Evolutionary conservation across 768 basidiomycete species (phyloP).

Genomic region (Hygrocybe punicea): DNA sequence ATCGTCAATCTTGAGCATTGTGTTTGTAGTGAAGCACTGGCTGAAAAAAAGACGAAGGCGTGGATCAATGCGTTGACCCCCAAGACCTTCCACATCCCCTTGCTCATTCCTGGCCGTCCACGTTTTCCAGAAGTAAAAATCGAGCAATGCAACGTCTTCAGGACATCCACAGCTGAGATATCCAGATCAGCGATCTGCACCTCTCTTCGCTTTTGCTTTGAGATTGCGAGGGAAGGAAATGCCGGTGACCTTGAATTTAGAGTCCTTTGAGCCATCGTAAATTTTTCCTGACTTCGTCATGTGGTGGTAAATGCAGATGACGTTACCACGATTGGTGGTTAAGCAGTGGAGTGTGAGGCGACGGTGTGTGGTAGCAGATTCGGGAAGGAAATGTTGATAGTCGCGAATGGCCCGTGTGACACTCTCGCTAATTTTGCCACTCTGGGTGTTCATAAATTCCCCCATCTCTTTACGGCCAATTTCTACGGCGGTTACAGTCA

Average conservation of each 20-base stretch:
- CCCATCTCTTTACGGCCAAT: neutral
- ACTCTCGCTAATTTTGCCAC: neutral
- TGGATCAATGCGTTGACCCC: neutral
- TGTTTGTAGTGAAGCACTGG: neutral
- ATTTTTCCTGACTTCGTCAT: neutral
- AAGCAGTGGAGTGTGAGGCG: neutral
- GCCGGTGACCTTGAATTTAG: neutral
- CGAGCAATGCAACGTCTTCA: neutral
- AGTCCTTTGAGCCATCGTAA: neutral
- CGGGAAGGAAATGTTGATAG: neutral
- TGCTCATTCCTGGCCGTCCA: neutral
- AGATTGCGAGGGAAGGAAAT: neutral
- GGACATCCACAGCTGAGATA: slow-evolving; percentile 1
- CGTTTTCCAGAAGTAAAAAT: slow-evolving; percentile 9
- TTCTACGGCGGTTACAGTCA: neutral
- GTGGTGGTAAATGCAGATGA: neutral
- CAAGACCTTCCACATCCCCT: neutral
- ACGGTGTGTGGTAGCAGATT: neutral
- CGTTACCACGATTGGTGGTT: neutral
- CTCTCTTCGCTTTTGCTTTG: neutral
- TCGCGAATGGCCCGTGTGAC: neutral
- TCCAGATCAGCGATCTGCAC: neutral
- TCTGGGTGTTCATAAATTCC: neutral
- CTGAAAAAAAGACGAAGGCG: neutral
- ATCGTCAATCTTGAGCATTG: neutral